A percentile compares a stretch with the other conserved stretches of the same genome.
Conservation (phyloP, 768 basidiomycete species). For the Tephrocybe sp. region DNA sequence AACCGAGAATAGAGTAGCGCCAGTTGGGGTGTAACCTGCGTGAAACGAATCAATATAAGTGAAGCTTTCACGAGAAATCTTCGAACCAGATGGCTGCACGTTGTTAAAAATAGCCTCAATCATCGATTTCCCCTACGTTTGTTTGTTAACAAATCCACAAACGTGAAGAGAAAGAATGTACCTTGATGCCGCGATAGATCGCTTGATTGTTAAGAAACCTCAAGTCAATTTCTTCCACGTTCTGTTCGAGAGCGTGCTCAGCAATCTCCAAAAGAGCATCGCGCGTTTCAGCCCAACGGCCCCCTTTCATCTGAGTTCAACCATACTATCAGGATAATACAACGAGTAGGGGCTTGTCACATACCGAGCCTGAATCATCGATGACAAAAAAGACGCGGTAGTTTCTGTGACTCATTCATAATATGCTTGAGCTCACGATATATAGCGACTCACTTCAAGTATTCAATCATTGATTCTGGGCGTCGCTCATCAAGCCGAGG, state of each 20-base stretch:
- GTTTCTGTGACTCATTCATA: conserved; percentile 12
- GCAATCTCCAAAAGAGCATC: conserved; percentile 27
- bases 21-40: conserved; percentile 28
- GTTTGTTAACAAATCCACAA: neutral
- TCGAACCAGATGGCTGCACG: conserved; percentile 15
- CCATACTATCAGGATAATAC: neutral
- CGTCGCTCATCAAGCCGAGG: conserved; percentile 23
- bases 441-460: conserved; percentile 17
- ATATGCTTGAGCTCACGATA: neutral
- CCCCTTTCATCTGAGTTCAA: conserved; percentile 16
- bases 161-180: neutral
- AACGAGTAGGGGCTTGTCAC: neutral
- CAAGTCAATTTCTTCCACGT: conserved; percentile 23
- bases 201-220: conserved; percentile 23
- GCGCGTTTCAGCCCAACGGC: conserved; percentile 23
- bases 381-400: conserved; percentile 26
- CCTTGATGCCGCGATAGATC: conserved; percentile 12
- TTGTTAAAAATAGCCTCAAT: conserved; percentile 19
- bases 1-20: conserved; percentile 20
- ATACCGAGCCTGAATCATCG: conserved; percentile 29
- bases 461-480: conserved; percentile 21
- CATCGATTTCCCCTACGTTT: conserved; percentile 16
- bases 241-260: conserved; percentile 23
- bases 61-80: neutral
- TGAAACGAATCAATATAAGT: neutral